A percentile compares a stretch with the other conserved stretches of the same genome.
Conservation (phyloP, 164 flowering plant species). For the Echeveria elegans region DNA sequence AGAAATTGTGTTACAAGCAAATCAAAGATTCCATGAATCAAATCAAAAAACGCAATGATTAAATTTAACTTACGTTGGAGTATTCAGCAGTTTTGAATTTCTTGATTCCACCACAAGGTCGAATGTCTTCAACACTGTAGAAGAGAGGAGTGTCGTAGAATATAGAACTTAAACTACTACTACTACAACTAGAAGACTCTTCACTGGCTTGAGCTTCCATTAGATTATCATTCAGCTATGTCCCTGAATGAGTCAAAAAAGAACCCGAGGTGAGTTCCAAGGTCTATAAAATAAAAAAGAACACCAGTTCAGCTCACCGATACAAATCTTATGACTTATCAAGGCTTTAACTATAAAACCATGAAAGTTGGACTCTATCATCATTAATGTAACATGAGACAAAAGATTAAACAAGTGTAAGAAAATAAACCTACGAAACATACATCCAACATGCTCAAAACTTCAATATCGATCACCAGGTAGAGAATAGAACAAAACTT, state of each 20-base stretch:
- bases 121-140: conserved; percentile 1
- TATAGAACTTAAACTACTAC: conserved; percentile 1
- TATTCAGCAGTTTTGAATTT: conserved; percentile 6
- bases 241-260: neutral
- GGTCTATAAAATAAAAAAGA: too few relatives aligned
- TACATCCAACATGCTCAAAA: too few relatives aligned
- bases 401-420: too few relatives aligned
- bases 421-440: too few relatives aligned
- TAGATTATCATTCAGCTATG: neutral
- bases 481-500: neutral
- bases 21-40: neutral
- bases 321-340: too few relatives aligned
- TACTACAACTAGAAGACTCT: conserved; percentile 3
- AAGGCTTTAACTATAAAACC: too few relatives aligned
- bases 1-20: neutral
- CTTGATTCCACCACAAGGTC: conserved; percentile 5
- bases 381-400: too few relatives aligned
- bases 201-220: conserved; percentile 2
- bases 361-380: too few relatives aligned
- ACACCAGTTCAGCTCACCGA: too few relatives aligned
- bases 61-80: neutral
- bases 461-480: too few relatives aligned
- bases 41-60: neutral
- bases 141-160: neutral
- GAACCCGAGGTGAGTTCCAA: neutral